Base-by-base conservation (phyloP, 768 basidiomycete genomes). In the Tephrocybe rancida region DNA sequence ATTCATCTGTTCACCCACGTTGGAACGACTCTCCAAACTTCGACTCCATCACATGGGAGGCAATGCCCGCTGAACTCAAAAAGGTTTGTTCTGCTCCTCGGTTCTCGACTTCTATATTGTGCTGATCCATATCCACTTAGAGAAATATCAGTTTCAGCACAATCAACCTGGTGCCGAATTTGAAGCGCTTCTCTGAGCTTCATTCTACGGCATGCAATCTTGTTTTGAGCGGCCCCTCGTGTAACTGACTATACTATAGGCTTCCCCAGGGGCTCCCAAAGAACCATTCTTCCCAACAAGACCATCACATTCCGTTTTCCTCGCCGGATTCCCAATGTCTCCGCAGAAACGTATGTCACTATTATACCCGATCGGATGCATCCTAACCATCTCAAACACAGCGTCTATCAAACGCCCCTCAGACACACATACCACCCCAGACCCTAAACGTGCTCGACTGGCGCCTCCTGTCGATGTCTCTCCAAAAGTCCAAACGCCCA, bases 31-130 rank as follows among this genome's bases (percentile, higher is more conserved):
- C 67, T 3, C 68, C 75, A 2, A 60, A 66, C 13, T 63, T 85
- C 18, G 86, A 88, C 62, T 64, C 64, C 14, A 68, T 82, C 10
- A 76, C 74, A 5, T 90, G 87, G 88, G 81, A 84, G 13, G 73
- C 76, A 3, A 65, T 90, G 3, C 82, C 87, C 0, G 27, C 50
- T 3, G 88, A 90, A 63, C 61, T 90, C 24, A 82, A 77, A 51
- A 86, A 86, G 73, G 88, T 85, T 8, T 34, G 4, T 11, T 6
- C 13, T 14, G 1, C 34, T 1, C 26, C 5, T n/a, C 34, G 8
- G 22, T 25, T 11, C 43, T 45, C 4, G 8, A 21, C 30, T 21
- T 24, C 32, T 18, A 3, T 25, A 32, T 52, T 34, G 39, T n/a
- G 18, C 45, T 32, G 13, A 45, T 8, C 1, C 32, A 48, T 30